Conservation (phyloP, 108 stramenopile species). For the Nitzschia sp. region DNA sequence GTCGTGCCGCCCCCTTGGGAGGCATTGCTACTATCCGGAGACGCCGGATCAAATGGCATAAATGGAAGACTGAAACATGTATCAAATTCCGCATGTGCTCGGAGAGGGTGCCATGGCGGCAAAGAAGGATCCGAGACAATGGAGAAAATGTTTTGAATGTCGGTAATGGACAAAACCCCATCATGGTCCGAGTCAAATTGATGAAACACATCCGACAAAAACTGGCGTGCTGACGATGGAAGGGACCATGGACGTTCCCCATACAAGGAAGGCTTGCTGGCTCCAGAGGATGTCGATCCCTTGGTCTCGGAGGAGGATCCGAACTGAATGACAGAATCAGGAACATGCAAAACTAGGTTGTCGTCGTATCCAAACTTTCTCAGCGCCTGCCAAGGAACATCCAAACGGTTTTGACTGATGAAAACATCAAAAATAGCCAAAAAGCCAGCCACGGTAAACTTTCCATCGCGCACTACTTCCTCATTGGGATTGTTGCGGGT, state of each 20-base stretch:
- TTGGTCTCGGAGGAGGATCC: neutral
- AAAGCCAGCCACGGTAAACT: conserved; percentile 77
- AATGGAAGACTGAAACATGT: conserved; percentile 62
- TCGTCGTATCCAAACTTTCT: conserved; percentile 77
- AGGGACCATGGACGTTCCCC: conserved; percentile 45
- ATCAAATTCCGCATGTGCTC: conserved; percentile 49
- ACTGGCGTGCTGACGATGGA: conserved; percentile 42
- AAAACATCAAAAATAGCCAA: conserved; percentile 81
- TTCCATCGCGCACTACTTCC: conserved; percentile 60
- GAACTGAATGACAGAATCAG: conserved; percentile 37
- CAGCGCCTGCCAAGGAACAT: conserved; percentile 77
- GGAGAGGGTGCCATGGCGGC: conserved; percentile 74
- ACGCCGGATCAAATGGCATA: conserved; percentile 28
- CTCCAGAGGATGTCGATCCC: neutral
- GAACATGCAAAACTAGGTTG: conserved; percentile 59
- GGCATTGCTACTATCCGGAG: conserved; percentile 29
- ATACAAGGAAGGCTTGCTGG: neutral
- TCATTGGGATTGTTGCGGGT: conserved; percentile 43
- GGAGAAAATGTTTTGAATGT: conserved; percentile 59
- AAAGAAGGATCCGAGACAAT: conserved; percentile 56
- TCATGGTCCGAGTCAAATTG: conserved; percentile 72
- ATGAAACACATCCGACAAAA: conserved; percentile 63
- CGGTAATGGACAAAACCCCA: conserved; percentile 57
- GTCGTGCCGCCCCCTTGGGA: neutral
- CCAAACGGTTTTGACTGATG: conserved; percentile 76